Base-by-base conservation (phyloP, 768 basidiomycete species). In the Nidularia pulvinata region DNA sequence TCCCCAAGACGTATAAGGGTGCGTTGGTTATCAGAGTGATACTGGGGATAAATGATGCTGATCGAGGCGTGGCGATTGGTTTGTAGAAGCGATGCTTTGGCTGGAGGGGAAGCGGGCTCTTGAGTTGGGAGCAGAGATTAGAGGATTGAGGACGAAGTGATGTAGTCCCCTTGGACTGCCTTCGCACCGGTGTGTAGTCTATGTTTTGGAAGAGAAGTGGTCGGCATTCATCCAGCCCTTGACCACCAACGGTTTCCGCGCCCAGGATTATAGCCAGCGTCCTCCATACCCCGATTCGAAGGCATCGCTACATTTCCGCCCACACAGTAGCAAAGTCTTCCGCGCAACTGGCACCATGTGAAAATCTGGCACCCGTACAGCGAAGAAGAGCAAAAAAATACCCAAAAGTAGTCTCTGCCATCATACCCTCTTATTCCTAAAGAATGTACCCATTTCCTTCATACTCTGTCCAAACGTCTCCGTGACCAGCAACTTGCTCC, bases 31-130 rank as follows among this genome's bases (percentile, higher is more conserved):
- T n/a, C 6, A 49, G 46, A 30, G 33, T 60, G 25, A 10, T 46
- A 7, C 22, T 7, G 10, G 45, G 9, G 10, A 25, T 10, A 19
- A 9, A 46, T 11, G 22, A 7, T 46, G 19, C 22, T 46, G 22
- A 46, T 22, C n/a, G 10, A 19, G 7, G 22, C 9, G 45, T 11
- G 7, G 22, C 7, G 7, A 54, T n/a, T n/a, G n/a, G n/a, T n/a
- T n/a, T n/a, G 35, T 69, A 86, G 93, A 93, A 65, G 85, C 89
- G 5, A 94, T 95, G 91, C 68, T 84, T 25, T 94, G 90, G 86
- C 69, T 94, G 22, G 91, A 93, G 65, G 91, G 87, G 0, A 82
- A 80, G 54, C 76, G 91, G 5, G 84, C 89, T 2, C 71, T 92
- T 6, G 85, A 86, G 62, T 69, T 89, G 44, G 89, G 89, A 3